Evolutionary conservation across 140 eudicot genomes (phyloP).

Genomic region (Senecio squalidus): DNA sequence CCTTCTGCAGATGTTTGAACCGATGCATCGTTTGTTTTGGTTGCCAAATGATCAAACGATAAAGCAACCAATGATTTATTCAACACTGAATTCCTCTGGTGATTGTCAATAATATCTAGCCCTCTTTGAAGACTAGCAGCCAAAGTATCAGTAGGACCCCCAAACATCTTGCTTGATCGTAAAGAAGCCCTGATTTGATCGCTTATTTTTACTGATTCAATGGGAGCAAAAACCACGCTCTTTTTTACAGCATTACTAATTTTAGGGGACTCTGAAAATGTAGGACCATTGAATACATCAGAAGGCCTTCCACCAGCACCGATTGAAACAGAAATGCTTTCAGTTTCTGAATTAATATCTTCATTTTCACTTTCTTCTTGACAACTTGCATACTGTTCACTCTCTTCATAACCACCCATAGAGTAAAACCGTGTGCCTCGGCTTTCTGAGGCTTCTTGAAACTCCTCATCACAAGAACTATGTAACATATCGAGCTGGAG

Average conservation of each 20-base stretch:
- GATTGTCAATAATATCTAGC: conserved; percentile 67
- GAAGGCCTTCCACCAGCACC: conserved; percentile 41
- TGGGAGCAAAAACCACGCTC: conserved; percentile 34
- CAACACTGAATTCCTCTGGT: conserved; percentile 60
- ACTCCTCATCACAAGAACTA: conserved; percentile 46
- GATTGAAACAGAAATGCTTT: conserved; percentile 32
- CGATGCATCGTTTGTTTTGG: conserved; percentile 61
- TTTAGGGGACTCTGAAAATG: conserved; percentile 81
- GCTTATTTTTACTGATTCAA: conserved; percentile 38
- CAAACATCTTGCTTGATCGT: conserved; percentile 56
- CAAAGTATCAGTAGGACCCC: conserved; percentile 72
- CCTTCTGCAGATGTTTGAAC: conserved; percentile 45
- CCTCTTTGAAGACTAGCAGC: conserved; percentile 97
- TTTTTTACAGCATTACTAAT: conserved; percentile 40
- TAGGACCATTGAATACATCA: conserved; percentile 58
- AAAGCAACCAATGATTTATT: conserved; percentile 63
- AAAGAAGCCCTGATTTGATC: conserved; percentile 59
- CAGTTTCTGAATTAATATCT: conserved; percentile 39
- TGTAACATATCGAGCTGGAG: conserved; percentile 57
- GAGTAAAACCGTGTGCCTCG: conserved; percentile 50
- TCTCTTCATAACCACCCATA: conserved; percentile 59
- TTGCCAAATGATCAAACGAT: conserved; percentile 87
- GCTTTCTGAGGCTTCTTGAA: conserved; percentile 34
- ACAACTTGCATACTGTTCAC: conserved; percentile 77
- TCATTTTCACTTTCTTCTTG: conserved; percentile 69